Base-by-base conservation (phyloP, 2,329 filamentous ascomycete species). In the Pseudocercospora macadamiae region DNA sequence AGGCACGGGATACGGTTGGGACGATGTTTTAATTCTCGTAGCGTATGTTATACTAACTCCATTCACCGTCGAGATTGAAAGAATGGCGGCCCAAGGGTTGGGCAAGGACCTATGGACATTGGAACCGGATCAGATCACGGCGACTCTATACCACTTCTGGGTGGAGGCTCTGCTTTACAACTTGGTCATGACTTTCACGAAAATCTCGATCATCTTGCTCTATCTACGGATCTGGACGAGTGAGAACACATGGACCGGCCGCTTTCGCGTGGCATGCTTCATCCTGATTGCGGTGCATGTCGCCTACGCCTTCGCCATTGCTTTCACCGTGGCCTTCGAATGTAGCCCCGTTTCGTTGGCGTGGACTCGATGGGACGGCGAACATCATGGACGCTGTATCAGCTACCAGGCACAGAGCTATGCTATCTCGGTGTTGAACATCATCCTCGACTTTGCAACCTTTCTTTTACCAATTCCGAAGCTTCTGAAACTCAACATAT, bases 151-250 rank as follows among this genome's bases (percentile, higher is more conserved):
- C 42, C 16, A 39, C 7, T 59, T 55, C 51, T 59, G 56, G 56
- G 23, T 55, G 4, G 49, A 55, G 9, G 56, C 32, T 25, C 48
- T 59, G 23, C 34, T 59, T 14, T 59, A 59, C 52, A 48, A 45
- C 34, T 36, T 55, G 19, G n/a, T 59, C 12, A 59, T 59, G 56
- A 36, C 42, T n/a, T 26, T 51, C 30, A 51, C 49, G 28, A 55
- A 59, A 37, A 54, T 59, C 3, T 55, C 51, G 18, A 59, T 59
- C 19, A 19, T 59, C 4, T 26, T 55, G 42, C 56, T 59, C 10
- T 59, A 59, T 36, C 34, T 55, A 23, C 39, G 56, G 32, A 55
- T 59, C 25, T 59, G 56, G 56, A 57, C 54, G 9, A 51, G 45
- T 45, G 54, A 34, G 3, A 51, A 36, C 21, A 32, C 42, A 14